Evolutionary conservation across 1,284 basidiomycete genomes (phyloP).

Genomic region (Mrakiaceae sp.): DNA sequence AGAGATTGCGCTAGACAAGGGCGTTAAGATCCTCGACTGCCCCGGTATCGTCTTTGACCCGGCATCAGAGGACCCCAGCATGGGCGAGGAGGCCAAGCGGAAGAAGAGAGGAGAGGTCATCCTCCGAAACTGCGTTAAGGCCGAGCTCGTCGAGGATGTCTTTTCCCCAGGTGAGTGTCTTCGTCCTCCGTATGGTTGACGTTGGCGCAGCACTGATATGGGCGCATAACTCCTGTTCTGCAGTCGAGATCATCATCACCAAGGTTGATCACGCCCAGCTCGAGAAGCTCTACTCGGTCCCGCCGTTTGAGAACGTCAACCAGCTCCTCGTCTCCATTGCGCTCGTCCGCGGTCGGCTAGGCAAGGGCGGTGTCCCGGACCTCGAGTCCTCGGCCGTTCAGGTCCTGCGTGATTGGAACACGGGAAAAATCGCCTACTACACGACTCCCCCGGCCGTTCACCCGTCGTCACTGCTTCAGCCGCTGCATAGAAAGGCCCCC

Average conservation of each 20-base stretch:
- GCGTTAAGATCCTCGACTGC: slow-evolving; percentile 84
- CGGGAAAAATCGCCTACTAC: slow-evolving; percentile 86
- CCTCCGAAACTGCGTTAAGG: slow-evolving; percentile 83
- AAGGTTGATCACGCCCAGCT: slow-evolving; percentile 59
- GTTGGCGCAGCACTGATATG: neutral
- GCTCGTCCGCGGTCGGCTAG: slow-evolving; percentile 66
- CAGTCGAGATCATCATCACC: slow-evolving; percentile 72
- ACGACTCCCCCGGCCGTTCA: slow-evolving; percentile 67
- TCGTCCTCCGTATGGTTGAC: neutral
- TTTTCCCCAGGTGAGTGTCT: slow-evolving; percentile 60
- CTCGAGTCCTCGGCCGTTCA: slow-evolving; percentile 68
- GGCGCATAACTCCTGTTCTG: neutral
- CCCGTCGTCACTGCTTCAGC: slow-evolving; percentile 52
- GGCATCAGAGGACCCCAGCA: slow-evolving; percentile 42
- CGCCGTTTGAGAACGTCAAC: slow-evolving; percentile 53
- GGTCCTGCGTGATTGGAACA: slow-evolving; percentile 90
- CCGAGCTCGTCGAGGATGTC: slow-evolving; percentile 84
- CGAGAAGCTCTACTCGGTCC: slow-evolving; percentile 71
- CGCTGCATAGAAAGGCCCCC: slow-evolving; percentile 21
- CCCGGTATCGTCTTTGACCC: slow-evolving; percentile 80
- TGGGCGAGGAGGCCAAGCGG: slow-evolving; percentile 42
- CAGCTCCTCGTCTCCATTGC: slow-evolving; percentile 90
- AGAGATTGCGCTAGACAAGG: slow-evolving; percentile 82
- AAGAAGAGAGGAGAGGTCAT: slow-evolving; percentile 56
- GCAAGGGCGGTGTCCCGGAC: slow-evolving; percentile 89